phyloP scores from a whole-genome alignment of 1,139 yeast species.

The Geotrichum candidum region DNA sequence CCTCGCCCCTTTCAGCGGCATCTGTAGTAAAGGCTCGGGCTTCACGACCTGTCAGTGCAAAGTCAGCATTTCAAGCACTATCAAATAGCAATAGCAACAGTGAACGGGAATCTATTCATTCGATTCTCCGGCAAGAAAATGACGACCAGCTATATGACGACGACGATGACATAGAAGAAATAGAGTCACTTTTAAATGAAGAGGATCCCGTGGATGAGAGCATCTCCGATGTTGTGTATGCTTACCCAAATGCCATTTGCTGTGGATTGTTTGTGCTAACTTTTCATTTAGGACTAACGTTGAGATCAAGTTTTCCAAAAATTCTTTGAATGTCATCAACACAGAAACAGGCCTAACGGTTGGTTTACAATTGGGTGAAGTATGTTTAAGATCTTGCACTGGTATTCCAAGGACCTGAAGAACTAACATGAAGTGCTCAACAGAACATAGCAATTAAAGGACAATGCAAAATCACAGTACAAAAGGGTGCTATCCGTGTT shows the following conservation, averaged over 20 bases:
- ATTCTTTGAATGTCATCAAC: conserved; percentile 3
- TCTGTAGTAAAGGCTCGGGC: background rate
- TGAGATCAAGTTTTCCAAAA: conserved; percentile 1
- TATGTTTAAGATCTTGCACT: background rate
- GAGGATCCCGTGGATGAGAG: background rate
- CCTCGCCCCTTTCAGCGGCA: background rate
- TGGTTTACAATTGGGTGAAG: conserved; percentile 14
- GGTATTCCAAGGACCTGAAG: background rate
- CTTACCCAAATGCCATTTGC: background rate
- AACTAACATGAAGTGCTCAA: background rate
- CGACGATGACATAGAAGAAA: background rate
- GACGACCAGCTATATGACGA: background rate
- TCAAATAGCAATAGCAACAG: background rate
- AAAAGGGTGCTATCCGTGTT: conserved; percentile 52
- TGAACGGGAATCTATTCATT: background rate
- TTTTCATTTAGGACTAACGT: background rate
- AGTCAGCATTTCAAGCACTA: background rate
- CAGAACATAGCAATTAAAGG: conserved; percentile 49
- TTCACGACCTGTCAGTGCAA: background rate
- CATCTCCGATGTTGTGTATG: background rate
- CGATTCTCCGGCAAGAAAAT: background rate
- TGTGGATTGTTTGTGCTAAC: background rate
- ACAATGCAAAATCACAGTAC: conserved; percentile 46
- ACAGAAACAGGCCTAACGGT: conserved; percentile 1
- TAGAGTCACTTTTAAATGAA: background rate